These are phyloP conservation scores for Epichloe uncinata DNA, from an alignment of 2,329 filamentous ascomycete genomes.

Conservation along the genomic window DNA sequence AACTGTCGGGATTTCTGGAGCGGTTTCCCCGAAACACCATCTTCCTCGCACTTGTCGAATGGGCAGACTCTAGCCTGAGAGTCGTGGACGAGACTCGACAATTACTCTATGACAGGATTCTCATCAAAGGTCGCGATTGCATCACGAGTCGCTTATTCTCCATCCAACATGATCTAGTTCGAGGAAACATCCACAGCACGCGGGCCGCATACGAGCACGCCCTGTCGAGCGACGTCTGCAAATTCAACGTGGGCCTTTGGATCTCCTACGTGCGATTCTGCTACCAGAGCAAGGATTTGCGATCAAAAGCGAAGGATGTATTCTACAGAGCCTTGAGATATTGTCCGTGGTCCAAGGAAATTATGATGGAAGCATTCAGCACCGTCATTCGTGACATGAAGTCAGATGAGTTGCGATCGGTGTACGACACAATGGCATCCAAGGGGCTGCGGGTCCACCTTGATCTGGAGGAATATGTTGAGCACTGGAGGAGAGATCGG, in stretches of 20 bases:
- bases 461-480: slow-evolving; percentile 36
- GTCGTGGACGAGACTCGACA: slow-evolving; percentile 66
- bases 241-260: slow-evolving; percentile 33
- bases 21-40: slow-evolving; percentile 60
- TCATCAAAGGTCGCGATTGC: slow-evolving; percentile 26
- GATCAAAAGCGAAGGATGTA: slow-evolving; percentile 30
- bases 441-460: slow-evolving; percentile 38
- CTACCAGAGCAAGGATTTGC: slow-evolving; percentile 22
- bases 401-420: slow-evolving; percentile 32
- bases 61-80: slow-evolving; percentile 57
- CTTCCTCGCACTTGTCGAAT: slow-evolving; percentile 60
- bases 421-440: slow-evolving; percentile 32
- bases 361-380: slow-evolving; percentile 38
- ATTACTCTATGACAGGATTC: slow-evolving; percentile 41
- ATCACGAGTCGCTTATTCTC: slow-evolving; percentile 34
- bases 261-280: slow-evolving; percentile 36
- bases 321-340: slow-evolving; percentile 33
- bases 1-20: slow-evolving; percentile 46
- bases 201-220: slow-evolving; percentile 40
- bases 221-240: slow-evolving; percentile 26
- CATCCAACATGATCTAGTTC: slow-evolving; percentile 35
- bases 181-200: slow-evolving; percentile 35
- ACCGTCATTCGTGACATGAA: slow-evolving; percentile 31
- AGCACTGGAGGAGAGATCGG: slow-evolving; percentile 16
- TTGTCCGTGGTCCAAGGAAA: slow-evolving; percentile 36